Evolutionary conservation across 2,329 filamentous ascomycete species (phyloP), one percentile per base, ranked within the genome.

Genomic region (Trichoderma endophyticum): DNA sequence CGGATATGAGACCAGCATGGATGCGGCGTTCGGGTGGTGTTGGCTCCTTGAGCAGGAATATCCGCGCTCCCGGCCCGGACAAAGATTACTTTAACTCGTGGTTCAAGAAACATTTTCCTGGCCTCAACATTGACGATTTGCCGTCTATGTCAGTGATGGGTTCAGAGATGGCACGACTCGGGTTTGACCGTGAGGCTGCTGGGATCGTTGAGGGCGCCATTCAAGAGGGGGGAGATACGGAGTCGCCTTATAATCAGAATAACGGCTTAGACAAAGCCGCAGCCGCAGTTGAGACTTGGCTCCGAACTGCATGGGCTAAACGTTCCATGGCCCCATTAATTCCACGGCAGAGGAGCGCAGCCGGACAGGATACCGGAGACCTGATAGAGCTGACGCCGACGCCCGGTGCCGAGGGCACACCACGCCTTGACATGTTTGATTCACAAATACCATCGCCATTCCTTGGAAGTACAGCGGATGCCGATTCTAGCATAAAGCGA

Each of bases 1-100:
- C 79, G 4, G 84, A 86, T 61, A 73, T 75, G 14, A 78, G 82
- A 26, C 85, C 88, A 2, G 84, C 85, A 5, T 92, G 93, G 84
- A 91, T 98, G 81, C 89, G 91, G 56, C 92, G 93, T 1, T 94
- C 95, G 3, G 95, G 95, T 24, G 95, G 94, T 15, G 93, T 98
- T 1, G 95, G 95, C 8, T 94, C 93, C 0, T 88, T 98, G 80
- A 87, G 87, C 39, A 89, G 88, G 75, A 90, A 88, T 75, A 90
- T 93, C 36, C 89, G 90, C 67, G 89, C 88, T 14, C 93, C 93
- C 0, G 95, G 95, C 0, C 95, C 95, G 3, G 94, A 93, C 8
- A 90, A 92, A 75, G 95, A 98, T 80, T 89, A 90, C 6, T 84
- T 98, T 73, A 98, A 95, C 79, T 89, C 92, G 56, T 93, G 95